phyloP scores from a whole-genome alignment of 306 rosid species.

The Biancaea sappan region DNA sequence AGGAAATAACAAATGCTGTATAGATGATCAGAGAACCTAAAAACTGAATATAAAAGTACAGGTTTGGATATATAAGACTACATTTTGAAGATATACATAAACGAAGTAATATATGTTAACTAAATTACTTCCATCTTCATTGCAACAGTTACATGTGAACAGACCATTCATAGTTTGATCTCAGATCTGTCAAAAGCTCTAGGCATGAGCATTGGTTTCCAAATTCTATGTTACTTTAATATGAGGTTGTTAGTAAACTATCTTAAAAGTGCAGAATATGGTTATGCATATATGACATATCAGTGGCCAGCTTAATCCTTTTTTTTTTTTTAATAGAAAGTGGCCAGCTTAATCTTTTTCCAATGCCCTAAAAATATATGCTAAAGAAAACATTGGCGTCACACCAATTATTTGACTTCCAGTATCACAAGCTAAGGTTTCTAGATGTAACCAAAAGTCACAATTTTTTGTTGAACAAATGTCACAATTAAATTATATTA shows the following conservation, averaged over 20 bases:
- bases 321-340: no score
- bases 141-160: constrained; percentile 27
- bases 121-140: constrained; percentile 1
- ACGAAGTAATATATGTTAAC: constrained; percentile 14
- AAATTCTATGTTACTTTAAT: constrained; percentile 11
- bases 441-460: neutral
- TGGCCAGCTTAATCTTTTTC: constrained; percentile 17
- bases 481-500: neutral
- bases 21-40: constrained; percentile 29
- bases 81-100: constrained; percentile 10
- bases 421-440: constrained; percentile 16
- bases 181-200: constrained; percentile 29
- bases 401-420: constrained; percentile 15
- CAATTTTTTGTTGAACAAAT: no score
- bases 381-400: constrained; percentile 23
- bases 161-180: constrained; percentile 17
- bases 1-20: constrained; percentile 13
- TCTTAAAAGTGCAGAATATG: constrained; percentile 13
- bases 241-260: constrained; percentile 1
- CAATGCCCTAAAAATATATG: neutral
- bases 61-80: constrained; percentile 25
- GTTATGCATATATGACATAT: constrained; percentile 7
- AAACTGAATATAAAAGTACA: constrained; percentile 20
- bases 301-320: constrained; percentile 1
- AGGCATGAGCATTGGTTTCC: constrained; percentile 26